Base-by-base conservation (phyloP, 352 stramenopile genomes). In the Globisporangium carolinianum region DNA sequence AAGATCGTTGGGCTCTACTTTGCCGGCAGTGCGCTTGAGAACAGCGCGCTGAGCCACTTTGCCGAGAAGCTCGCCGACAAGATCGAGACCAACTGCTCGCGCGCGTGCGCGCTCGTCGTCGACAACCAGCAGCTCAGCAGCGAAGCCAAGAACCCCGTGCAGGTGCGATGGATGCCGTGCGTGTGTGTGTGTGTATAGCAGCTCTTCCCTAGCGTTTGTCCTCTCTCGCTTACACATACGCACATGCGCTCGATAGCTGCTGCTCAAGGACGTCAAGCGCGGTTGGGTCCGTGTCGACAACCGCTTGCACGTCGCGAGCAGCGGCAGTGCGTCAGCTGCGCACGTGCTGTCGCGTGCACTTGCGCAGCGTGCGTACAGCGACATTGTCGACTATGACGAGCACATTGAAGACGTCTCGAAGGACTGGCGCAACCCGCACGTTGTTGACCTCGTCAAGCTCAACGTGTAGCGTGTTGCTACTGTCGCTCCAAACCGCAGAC, bases 181-280 rank as follows among this genome's bases (percentile, higher is more conserved):
- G 1, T 51, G 11, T 45, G 18, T 62, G 24, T 67, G 37, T 55
- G 5, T 67, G 39, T 51, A 85, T 48, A 8, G 43, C n/a, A 17
- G 38, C 49, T 43, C 39, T 43, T 12, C 39, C 11, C 39, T 43
- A 7, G 39, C 39, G 39, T 9, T 39, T 15, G 39, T 38, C 14
- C 35, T 47, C 35, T 50, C 14, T 15, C 43, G 2, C 24, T n/a
- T 37, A 24, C 35, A 17, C 42, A 12, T n/a, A 46, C 11, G 11
- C 11, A 17, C 42, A 47, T 42, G 11, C n/a, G 12, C 3, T 46
- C 38, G 14, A 7, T 36, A 60, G 59, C 65, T 93, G 14, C 58
- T 91, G 53, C 72, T 89, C 3, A 90, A 91, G 72, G 83, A 93
- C 71, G 69, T 86, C 15, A 93, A 93, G 62, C 80, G 80, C 47